Base-by-base conservation (phyloP, 768 basidiomycete species). In the Suillus alpinus region DNA sequence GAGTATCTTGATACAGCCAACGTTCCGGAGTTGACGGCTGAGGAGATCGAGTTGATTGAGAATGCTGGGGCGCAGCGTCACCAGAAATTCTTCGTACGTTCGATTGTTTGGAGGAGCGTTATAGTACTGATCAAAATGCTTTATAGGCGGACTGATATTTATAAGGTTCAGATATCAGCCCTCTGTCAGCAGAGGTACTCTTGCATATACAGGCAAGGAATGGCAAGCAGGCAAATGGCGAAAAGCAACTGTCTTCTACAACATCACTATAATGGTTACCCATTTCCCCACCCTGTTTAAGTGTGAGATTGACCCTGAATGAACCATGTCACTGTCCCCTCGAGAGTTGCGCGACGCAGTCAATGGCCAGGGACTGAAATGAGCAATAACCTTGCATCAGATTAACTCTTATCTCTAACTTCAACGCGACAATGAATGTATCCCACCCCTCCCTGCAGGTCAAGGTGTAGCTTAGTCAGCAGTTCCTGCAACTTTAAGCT, bases 291-390 rank as follows among this genome's bases (percentile, higher is more conserved):
- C 18, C 18, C 5, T 32, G 26, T 32, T 10, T 13, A 32, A 47
- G n/a, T 5, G 6, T 20, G 20, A 32, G 66, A 65, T 58, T 70
- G 69, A 75, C 89, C 81, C 58, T 86, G 80, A 43, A 92, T 66
- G 80, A 97, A 94, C 95, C 95, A 97, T 59, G 86, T 77, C 58
- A 94, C 92, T 0, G 85, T 88, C 60, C 86, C 81, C 43, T 88
- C 77, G 60, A 98, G 78, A 29, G 95, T 95, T 88, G 61, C 16
- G 60, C 36, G 23, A 6, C 3, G 43, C 37, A 12, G 49, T 62
- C 57, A 57, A 34, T 46, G 7, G 20, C 8, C 46, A 53, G 65
- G 43, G 34, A 56, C 26, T 12, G 67, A 1, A 49, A 26, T 39
- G 40, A 59, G 40, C 31, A 20, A 73, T 80, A 63, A 92, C 92